Base-by-base conservation (phyloP, 345 rosid species). In the Eucalyptus tenuipes region DNA sequence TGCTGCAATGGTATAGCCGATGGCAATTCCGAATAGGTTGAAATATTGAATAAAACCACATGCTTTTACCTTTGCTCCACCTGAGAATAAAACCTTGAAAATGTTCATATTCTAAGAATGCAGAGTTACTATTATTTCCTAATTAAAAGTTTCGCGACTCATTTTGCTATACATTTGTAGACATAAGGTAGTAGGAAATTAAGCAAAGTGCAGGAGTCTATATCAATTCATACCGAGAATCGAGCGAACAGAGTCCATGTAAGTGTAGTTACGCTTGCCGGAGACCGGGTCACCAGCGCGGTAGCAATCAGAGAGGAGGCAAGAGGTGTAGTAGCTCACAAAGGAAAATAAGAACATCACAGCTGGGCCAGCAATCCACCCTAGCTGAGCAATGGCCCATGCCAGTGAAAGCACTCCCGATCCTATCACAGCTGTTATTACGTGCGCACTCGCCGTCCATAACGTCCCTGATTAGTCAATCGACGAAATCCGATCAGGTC, bases 341-440 rank as follows among this genome's bases (percentile, higher is more conserved):
- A 95, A 52, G 24, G 98, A 93, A 90, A 97, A 97, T 92, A 97
- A 61, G 45, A 97, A 88, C 98, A 97, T 95, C 53, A 95, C 95
- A 20, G 93, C 88, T 85, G 99, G 98, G 44, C 99, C 98, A 55
- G 96, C 98, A 55, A 95, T 80, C 99, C 99, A 97, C 2, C 99
- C 99, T 15, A 97, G 95, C 89, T 97, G 99, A 71, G 95, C 97
- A 33, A 95, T 94, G 8, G 99, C 97, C 98, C 98, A 96, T 2
- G 98, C 99, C 50, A 97, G 89, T 6, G 98, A 94, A n/a, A 97
- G 92, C 86, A 97, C 99, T 22, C 99, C 99, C 0, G 98, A 97
- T 27, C 99, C 99, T 3, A 97, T 97, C 68, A 96, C 97, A 4
- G 98, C 99, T 1, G 99, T 97, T 91, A 95, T 95, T 49, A 96